Conservation (phyloP, 768 basidiomycete species). For the Udeniomyces megalosporus region DNA sequence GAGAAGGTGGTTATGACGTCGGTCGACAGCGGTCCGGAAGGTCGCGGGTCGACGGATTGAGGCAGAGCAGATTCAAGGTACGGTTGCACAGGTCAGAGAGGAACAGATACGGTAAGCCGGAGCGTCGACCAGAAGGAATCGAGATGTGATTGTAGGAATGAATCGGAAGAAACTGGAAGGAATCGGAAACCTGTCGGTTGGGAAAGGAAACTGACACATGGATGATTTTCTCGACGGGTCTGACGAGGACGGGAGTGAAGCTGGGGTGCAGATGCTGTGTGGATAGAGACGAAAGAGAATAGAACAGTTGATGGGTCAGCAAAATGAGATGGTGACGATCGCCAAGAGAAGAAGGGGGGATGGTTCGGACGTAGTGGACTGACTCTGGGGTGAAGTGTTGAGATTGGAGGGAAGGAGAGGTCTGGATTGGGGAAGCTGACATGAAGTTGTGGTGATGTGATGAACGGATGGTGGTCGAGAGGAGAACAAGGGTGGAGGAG, state of each 20-base stretch:
- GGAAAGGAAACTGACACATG: neutral
- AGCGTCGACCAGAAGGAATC: no score
- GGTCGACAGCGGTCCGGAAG: neutral
- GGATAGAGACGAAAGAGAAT: neutral
- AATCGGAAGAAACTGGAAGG: neutral
- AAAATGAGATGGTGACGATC: neutral
- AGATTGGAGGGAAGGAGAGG: neutral
- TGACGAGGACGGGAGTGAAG: neutral
- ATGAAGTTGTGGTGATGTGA: no score
- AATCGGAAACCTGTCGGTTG: no score
- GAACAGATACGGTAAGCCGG: no score
- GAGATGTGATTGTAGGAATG: neutral
- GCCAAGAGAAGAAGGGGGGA: neutral
- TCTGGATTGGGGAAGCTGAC: neutral
- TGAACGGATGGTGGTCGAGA: no score
- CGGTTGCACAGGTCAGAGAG: neutral
- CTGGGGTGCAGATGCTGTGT: neutral
- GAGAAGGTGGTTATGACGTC: neutral
- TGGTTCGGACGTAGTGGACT: neutral
- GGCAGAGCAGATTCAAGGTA: neutral
- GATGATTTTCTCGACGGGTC: no score
- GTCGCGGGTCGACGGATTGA: neutral
- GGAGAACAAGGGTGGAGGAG: no score
- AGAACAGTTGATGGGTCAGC: neutral
- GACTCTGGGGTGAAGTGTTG: conserved; percentile 7